These are phyloP conservation scores for Candida pini DNA, from an alignment of 805 yeast genomes.

Conservation along the genomic window DNA sequence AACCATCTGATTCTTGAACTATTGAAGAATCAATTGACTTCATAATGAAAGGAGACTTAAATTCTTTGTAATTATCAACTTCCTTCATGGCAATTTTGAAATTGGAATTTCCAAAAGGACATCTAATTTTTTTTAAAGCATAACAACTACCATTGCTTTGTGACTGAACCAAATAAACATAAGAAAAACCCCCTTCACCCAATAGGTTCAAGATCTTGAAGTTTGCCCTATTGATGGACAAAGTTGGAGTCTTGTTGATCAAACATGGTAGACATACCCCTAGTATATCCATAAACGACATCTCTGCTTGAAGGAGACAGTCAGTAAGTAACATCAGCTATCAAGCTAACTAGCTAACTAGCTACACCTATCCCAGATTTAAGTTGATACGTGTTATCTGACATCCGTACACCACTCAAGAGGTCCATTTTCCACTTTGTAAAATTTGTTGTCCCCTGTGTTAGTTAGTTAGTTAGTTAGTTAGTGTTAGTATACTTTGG, in stretches of 20 bases:
- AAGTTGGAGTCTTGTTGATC: slow-evolving; percentile 40
- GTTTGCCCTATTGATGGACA: slow-evolving; percentile 54
- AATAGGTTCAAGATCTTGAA: slow-evolving; percentile 65
- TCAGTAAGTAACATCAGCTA: too few relatives aligned
- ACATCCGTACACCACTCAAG: too few relatives aligned
- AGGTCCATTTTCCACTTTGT: too few relatives aligned
- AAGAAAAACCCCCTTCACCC: slow-evolving; percentile 89
- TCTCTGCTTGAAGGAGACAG: too few relatives aligned
- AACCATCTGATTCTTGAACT: slow-evolving; percentile 71
- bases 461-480: too few relatives aligned
- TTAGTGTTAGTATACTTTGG: too few relatives aligned
- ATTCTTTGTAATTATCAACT: slow-evolving; percentile 67
- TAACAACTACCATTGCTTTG: slow-evolving; percentile 41
- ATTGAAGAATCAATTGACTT: slow-evolving; percentile 66
- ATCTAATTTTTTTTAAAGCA: slow-evolving; percentile 81
- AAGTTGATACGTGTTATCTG: too few relatives aligned
- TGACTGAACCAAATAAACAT: slow-evolving; percentile 70
- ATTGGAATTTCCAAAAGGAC: slow-evolving; percentile 80
- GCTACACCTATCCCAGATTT: too few relatives aligned
- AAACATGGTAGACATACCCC: slow-evolving; percentile 40
- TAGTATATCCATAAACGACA: slow-evolving; percentile 11
- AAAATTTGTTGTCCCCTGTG: too few relatives aligned
- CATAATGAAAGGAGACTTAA: slow-evolving; percentile 62
- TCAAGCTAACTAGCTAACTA: too few relatives aligned
- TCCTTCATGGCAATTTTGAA: slow-evolving; percentile 73